These are phyloP conservation scores for Lupinus albus DNA, from an alignment of 306 rosid genomes.

Conservation along the genomic window DNA sequence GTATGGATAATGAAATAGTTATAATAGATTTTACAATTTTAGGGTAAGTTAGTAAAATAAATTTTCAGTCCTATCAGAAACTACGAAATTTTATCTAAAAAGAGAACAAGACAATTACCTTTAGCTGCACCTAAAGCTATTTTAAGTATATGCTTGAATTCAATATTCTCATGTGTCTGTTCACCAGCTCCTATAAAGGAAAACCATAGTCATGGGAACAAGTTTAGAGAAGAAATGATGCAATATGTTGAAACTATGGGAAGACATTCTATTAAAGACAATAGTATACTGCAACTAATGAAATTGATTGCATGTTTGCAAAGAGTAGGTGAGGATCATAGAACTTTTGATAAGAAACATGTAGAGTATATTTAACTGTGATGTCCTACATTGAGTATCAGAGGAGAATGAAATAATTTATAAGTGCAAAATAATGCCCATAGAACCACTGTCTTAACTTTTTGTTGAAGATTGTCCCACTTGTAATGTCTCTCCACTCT, in stretches of 20 bases:
- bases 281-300: background rate
- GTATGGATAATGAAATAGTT: constrained; percentile 26
- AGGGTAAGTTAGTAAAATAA: constrained; percentile 47
- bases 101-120: constrained; percentile 94
- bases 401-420: too few relatives aligned
- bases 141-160: constrained; percentile 81
- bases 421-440: too few relatives aligned
- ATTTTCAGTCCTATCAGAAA: constrained; percentile 50
- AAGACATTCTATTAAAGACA: constrained; percentile 1
- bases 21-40: constrained; percentile 42
- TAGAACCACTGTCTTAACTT: too few relatives aligned
- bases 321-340: constrained; percentile 7
- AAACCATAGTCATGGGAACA: constrained; percentile 29
- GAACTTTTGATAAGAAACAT: constrained; percentile 4
- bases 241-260: constrained; percentile 16
- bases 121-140: constrained; percentile 95
- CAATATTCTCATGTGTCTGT: constrained; percentile 70
- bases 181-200: constrained; percentile 58
- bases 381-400: too few relatives aligned
- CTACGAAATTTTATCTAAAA: constrained; percentile 49
- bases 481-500: too few relatives aligned
- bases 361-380: too few relatives aligned
- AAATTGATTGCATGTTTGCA: constrained; percentile 7
- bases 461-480: too few relatives aligned
- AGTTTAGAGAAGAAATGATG: constrained; percentile 26